Evolutionary conservation across 2,329 filamentous ascomycete genomes (phyloP).

Genomic region (Alternaria conjuncta): DNA sequence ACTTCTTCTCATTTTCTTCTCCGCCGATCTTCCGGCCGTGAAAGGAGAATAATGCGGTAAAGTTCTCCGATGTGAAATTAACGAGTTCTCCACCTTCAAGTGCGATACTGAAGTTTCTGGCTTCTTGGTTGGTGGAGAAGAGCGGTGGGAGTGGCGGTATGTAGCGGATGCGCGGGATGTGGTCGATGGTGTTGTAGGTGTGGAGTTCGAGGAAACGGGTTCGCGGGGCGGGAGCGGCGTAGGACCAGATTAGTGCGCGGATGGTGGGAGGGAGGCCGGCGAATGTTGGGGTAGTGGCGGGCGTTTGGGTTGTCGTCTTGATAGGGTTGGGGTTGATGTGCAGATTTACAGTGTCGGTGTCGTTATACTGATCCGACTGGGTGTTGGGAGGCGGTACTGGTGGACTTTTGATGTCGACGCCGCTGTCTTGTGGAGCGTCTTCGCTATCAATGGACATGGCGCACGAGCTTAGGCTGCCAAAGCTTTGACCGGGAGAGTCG

Average conservation of each 20-base stretch:
- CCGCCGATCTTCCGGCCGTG: neutral
- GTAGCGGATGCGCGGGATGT: conserved; percentile 11
- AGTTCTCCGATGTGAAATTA: neutral
- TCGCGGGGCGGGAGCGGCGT: conserved; percentile 12
- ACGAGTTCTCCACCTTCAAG: conserved; percentile 14
- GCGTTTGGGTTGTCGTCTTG: neutral
- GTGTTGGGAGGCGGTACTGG: neutral
- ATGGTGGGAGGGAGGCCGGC: neutral
- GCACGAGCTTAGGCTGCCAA: neutral
- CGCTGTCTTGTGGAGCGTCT: neutral
- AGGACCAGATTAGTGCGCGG: conserved; percentile 7
- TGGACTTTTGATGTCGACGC: neutral
- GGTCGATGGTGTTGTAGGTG: conserved; percentile 10
- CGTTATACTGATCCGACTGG: neutral
- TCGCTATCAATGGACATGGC: neutral
- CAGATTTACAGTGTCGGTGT: neutral
- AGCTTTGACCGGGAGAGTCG: neutral
- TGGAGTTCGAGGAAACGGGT: conserved; percentile 23
- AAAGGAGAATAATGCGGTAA: neutral
- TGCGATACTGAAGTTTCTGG: conserved; percentile 11
- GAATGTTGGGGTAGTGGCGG: neutral
- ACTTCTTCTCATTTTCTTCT: neutral
- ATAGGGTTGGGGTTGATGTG: neutral
- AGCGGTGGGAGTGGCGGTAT: conserved; percentile 15
- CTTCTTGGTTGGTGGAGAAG: conserved; percentile 12